Conservation (phyloP, 257 asterid genomes). For the Coffea eugenioides region DNA sequence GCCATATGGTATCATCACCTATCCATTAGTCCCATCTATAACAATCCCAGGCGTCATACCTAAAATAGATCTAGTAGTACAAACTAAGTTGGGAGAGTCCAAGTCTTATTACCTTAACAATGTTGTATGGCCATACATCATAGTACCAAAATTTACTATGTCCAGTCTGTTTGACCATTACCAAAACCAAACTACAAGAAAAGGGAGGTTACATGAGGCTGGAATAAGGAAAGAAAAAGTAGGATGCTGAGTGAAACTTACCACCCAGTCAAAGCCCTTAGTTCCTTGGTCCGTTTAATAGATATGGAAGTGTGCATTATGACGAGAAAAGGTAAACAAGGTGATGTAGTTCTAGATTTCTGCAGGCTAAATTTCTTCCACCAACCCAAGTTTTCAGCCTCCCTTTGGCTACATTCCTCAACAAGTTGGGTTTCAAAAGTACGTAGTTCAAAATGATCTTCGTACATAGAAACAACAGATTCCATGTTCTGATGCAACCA, state of each 20-base stretch:
- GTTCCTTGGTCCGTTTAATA: slow-evolving; percentile 88
- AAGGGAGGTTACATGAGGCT: not conserved
- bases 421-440: slow-evolving; percentile 52
- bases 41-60: not conserved
- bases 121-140: not conserved
- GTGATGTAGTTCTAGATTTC: slow-evolving; percentile 39
- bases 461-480: slow-evolving; percentile 90
- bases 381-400: slow-evolving; percentile 58
- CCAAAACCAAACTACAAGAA: not conserved
- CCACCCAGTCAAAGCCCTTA: slow-evolving; percentile 89
- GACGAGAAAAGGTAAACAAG: slow-evolving; percentile 42
- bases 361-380: slow-evolving; percentile 57
- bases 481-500: slow-evolving; percentile 96
- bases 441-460: slow-evolving; percentile 79
- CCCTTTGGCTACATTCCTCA: slow-evolving; percentile 36
- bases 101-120: not conserved
- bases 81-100: not conserved
- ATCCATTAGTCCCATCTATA: not conserved
- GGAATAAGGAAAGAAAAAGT: not conserved
- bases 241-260: slow-evolving; percentile 26
- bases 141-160: not conserved
- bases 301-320: slow-evolving; percentile 59
- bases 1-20: not conserved
- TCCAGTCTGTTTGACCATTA: not conserved
- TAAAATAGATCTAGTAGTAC: not conserved